Base-by-base conservation (phyloP, 495 filamentous ascomycete genomes). In the Aspergillus bertholletiae region DNA sequence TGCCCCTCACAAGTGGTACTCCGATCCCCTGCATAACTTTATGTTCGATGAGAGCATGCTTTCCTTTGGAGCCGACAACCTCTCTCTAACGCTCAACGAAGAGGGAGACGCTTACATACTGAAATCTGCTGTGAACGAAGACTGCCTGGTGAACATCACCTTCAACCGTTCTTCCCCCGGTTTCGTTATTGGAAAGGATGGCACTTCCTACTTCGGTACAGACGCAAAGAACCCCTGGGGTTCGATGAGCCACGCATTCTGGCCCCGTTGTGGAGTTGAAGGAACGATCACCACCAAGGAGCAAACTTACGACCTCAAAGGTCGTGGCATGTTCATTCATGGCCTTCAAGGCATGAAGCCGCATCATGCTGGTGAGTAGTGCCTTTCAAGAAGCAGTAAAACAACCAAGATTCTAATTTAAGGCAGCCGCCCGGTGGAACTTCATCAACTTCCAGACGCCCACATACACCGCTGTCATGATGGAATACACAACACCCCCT, bases 321-420 rank as follows among this genome's bases (percentile, higher is more conserved):
- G 94, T 39, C 81, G 75, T 55, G 91, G 83, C 22, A 72, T 95
- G 57, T 89, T 91, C 69, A 76, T 84, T 58, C 85, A 90, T 68
- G 91, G 90, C 28, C 76, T 97, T 35, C 94, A 98, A 69, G 94
- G 91, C 59, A 97, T 97, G 95, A 98, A 97, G 78, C 94, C 94
- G 13, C 94, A 98, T 68, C 95, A 97, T 72, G 91, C 91, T 37
- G 86, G 86, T 88, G 80, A 54, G 75, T 60, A 37, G 21, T 30
- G 27, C 17, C 49, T 37, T 37, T 32, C 15, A 28, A 17, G 23
- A 17, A 7, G 26, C 47, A 20, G 5, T 11, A 37, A 22, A 24
- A 26, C 54, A 64, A 53, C 64, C 48, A 12, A 47, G 3, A 43
- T 26, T 32, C 11, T 61, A 12, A 57, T 39, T n/a, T 5, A 23